Evolutionary conservation across 2,329 filamentous ascomycete genomes (phyloP).

Genomic region (Sporothrix variecibatus): DNA sequence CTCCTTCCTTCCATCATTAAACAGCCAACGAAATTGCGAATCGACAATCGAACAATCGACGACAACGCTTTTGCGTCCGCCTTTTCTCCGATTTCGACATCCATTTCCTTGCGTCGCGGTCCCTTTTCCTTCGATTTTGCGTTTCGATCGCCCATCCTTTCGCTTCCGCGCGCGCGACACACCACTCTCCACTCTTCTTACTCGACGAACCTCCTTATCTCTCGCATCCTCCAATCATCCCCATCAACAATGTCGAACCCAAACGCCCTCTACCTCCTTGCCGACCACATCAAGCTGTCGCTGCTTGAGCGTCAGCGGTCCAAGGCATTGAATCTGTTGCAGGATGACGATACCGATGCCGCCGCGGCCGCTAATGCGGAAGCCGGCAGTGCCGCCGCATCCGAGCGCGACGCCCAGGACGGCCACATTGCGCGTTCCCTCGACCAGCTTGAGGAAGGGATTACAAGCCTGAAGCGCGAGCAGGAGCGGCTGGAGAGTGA

Average conservation of each 20-base stretch:
- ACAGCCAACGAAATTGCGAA: not conserved
- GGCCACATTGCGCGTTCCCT: conserved; percentile 86
- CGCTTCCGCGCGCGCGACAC: not conserved
- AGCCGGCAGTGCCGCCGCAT: not conserved
- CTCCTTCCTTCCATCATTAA: not conserved
- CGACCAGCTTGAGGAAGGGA: conserved; percentile 79
- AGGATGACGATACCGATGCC: conserved; percentile 53
- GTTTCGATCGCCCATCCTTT: not conserved
- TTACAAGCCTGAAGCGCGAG: conserved; percentile 68
- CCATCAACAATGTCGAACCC: conserved; percentile 53
- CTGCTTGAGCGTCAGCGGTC: conserved; percentile 89
- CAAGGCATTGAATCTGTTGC: conserved; percentile 68
- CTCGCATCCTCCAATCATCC: too few relatives aligned
- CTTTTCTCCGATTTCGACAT: not conserved
- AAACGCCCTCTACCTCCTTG: conserved; percentile 85
- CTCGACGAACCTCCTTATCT: not conserved
- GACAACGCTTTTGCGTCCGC: not conserved
- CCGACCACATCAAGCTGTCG: conserved; percentile 95
- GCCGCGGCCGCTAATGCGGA: not conserved
- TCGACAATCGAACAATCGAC: not conserved
- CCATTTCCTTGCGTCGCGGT: not conserved
- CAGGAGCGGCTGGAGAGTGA: conserved; percentile 63
- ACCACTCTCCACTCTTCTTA: not conserved
- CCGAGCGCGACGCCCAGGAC: conserved; percentile 69
- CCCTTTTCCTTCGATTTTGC: not conserved